These are phyloP conservation scores for Colletotrichum tamarilloi DNA, from an alignment of 2,329 filamentous ascomycete species.

Conservation along the genomic window DNA sequence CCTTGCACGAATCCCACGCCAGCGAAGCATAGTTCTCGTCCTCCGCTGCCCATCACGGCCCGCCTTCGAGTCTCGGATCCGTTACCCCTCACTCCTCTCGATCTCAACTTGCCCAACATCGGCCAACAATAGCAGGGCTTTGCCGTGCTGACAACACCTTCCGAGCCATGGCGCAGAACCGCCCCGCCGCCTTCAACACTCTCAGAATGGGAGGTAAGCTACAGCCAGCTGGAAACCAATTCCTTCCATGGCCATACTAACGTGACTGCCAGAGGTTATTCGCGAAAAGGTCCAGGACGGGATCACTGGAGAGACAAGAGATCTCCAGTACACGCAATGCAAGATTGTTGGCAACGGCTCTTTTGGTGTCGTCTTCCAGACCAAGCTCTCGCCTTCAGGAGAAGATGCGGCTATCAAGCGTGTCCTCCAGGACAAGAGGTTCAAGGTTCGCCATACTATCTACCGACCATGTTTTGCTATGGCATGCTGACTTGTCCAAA, in stretches of 20 bases:
- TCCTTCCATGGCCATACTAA: constrained; percentile 22
- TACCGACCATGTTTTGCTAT: not conserved
- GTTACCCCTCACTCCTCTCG: constrained; percentile 43
- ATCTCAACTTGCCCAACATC: constrained; percentile 36
- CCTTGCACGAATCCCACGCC: constrained; percentile 13
- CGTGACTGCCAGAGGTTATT: constrained; percentile 79
- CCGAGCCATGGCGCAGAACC: constrained; percentile 82
- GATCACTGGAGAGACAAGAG: constrained; percentile 93
- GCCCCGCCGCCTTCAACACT: constrained; percentile 86
- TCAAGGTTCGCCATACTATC: constrained; percentile 77
- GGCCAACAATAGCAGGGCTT: constrained; percentile 36
- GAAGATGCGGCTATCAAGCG: constrained; percentile 99
- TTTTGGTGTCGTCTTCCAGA: constrained; percentile 99
- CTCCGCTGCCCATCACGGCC: constrained; percentile 51
- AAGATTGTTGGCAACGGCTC: constrained; percentile 99
- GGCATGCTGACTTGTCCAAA: constrained; percentile 50
- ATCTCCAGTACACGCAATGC: constrained; percentile 98
- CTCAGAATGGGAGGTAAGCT: constrained; percentile 97
- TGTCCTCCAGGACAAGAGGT: constrained; percentile 98
- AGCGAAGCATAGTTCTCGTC: constrained; percentile 4
- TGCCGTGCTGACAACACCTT: constrained; percentile 36
- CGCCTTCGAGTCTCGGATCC: constrained; percentile 41
- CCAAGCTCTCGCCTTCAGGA: constrained; percentile 95
- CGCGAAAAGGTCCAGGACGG: constrained; percentile 99
- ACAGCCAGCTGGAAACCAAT: constrained; percentile 29